phyloP scores from a whole-genome alignment of 2,329 filamentous ascomycete species.

The Atkinsonella hypoxylon region DNA sequence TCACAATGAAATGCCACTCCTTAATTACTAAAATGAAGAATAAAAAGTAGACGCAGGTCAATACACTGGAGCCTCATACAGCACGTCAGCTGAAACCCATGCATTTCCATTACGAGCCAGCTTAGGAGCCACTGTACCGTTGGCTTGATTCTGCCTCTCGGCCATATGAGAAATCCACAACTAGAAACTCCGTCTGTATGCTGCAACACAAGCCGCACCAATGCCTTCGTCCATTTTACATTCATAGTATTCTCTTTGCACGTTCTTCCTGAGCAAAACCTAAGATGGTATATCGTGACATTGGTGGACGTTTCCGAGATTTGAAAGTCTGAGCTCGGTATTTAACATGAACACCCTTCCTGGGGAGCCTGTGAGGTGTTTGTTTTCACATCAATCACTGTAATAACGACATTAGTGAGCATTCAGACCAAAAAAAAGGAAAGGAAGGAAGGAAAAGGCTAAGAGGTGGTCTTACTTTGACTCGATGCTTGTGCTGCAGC shows the following conservation, averaged over 20 bases:
- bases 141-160: too few species aligned
- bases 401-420: constrained; percentile 12
- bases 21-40: too few species aligned
- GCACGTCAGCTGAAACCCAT: too few species aligned
- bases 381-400: constrained; percentile 91
- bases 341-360: constrained; percentile 49
- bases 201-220: background rate
- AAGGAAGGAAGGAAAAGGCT: background rate
- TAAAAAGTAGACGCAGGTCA: too few species aligned
- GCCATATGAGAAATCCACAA: background rate
- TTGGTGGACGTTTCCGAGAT: background rate
- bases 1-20: too few species aligned
- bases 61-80: too few species aligned
- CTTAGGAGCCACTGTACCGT: too few species aligned
- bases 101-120: too few species aligned
- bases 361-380: constrained; percentile 57
- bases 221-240: background rate
- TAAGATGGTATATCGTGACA: too few species aligned
- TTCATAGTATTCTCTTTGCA: background rate
- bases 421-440: background rate
- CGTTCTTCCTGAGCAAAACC: background rate
- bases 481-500: constrained; percentile 58
- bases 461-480: constrained; percentile 53
- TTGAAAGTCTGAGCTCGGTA: background rate
- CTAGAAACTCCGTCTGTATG: background rate